These are phyloP conservation scores for Dactylorhiza incarnata DNA, from an alignment of 106 monocot genomes.

Conservation along the genomic window DNA sequence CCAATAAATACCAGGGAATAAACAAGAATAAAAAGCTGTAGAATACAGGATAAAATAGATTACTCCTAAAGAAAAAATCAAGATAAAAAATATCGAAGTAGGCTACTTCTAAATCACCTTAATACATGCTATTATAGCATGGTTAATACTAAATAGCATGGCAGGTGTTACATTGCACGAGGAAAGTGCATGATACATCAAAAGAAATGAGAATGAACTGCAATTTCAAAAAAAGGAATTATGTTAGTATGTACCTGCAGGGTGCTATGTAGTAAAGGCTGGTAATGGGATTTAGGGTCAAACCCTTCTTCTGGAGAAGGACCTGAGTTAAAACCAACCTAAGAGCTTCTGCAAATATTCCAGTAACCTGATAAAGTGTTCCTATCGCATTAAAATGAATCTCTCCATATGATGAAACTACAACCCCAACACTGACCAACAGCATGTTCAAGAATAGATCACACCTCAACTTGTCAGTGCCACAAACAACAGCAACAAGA, in stretches of 20 bases:
- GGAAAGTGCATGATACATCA: too few species aligned
- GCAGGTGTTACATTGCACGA: too few species aligned
- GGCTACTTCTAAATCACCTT: too few species aligned
- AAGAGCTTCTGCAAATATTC: constrained; percentile 95
- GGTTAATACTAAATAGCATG: too few species aligned
- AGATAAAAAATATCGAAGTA: too few species aligned
- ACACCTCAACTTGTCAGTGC: constrained; percentile 79
- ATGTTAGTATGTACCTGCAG: constrained; percentile 64
- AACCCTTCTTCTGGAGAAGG: constrained; percentile 90
- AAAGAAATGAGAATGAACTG: too few species aligned
- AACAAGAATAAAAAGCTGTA: constrained; percentile 86
- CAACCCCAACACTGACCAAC: constrained; percentile 91
- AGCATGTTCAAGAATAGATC: constrained; percentile 90
- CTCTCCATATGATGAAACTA: constrained; percentile 92
- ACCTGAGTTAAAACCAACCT: constrained; percentile 94
- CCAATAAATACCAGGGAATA: constrained; percentile 82
- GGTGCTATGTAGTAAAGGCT: constrained; percentile 99
- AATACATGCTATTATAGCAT: too few species aligned
- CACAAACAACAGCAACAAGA: constrained; percentile 83
- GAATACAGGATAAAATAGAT: background rate
- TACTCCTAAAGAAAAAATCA: too few species aligned
- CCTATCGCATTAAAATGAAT: constrained; percentile 90
- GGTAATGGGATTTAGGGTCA: constrained; percentile 86
- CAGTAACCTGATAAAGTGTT: constrained; percentile 81
- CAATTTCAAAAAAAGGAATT: too few species aligned